A percentile compares a stretch with the other conserved stretches of the same genome.
Conservation (phyloP, 2,329 filamentous ascomycete species). For the Trichoderma atroviride region DNA sequence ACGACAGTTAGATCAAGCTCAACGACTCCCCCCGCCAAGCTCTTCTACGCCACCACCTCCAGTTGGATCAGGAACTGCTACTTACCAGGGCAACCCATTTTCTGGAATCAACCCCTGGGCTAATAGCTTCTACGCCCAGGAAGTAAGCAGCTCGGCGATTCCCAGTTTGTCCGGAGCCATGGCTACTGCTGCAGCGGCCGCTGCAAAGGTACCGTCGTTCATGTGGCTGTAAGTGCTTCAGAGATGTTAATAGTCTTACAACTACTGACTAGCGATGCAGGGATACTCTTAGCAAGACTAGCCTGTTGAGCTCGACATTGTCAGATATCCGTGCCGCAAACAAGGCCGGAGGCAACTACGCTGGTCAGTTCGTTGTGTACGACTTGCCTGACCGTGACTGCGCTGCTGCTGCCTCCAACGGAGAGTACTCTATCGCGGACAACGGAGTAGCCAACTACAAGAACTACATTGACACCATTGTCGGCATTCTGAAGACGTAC, state of each 20-base stretch:
- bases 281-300: conserved; percentile 7
- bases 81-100: conserved; percentile 9
- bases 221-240: conserved; percentile 11
- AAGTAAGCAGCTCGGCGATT: conserved; percentile 11
- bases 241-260: background rate
- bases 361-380: conserved; percentile 16
- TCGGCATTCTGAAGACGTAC: background rate
- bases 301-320: background rate
- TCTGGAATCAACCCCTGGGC: conserved; percentile 8
- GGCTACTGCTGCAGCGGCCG: conserved; percentile 15
- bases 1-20: background rate
- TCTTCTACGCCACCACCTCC: background rate
- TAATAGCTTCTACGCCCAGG: background rate
- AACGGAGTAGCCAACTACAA: conserved; percentile 12
- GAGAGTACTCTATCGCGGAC: conserved; percentile 12
- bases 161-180: conserved; percentile 13
- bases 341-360: conserved; percentile 12
- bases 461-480: conserved; percentile 16
- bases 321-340: conserved; percentile 17
- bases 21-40: background rate
- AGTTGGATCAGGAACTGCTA: conserved; percentile 9
- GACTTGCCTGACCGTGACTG: conserved; percentile 17
- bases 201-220: conserved; percentile 5
- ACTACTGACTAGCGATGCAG: background rate
- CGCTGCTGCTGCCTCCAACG: conserved; percentile 7